Conservation (phyloP, 2,329 filamentous ascomycete genomes). For the Botryosphaeria agaves region DNA sequence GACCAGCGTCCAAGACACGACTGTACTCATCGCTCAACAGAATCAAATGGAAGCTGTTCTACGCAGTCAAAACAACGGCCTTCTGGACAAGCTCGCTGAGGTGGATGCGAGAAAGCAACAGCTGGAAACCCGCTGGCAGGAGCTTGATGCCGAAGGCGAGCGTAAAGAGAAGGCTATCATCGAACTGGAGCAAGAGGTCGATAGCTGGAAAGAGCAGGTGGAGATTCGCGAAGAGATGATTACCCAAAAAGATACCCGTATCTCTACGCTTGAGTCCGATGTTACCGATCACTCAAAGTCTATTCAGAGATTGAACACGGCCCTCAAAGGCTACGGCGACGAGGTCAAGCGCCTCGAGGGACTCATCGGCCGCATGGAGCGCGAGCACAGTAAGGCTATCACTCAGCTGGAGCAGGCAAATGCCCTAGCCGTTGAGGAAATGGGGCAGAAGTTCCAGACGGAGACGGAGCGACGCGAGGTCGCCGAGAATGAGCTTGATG, state of each 20-base stretch:
- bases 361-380: conserved; percentile 21
- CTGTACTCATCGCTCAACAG: conserved; percentile 11
- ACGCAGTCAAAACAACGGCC: conserved; percentile 16
- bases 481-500: conserved; percentile 20
- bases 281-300: conserved; percentile 16
- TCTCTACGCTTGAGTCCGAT: conserved; percentile 9
- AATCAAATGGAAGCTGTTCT: conserved; percentile 20
- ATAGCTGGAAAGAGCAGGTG: conserved; percentile 12
- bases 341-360: conserved; percentile 20
- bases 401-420: conserved; percentile 21
- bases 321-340: conserved; percentile 20
- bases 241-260: conserved; percentile 8
- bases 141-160: conserved; percentile 19
- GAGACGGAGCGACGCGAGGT: conserved; percentile 19
- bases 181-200: conserved; percentile 19
- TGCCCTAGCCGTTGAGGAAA: conserved; percentile 15
- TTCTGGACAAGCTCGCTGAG: conserved; percentile 18
- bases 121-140: conserved; percentile 18
- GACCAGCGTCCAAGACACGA: conserved; percentile 15
- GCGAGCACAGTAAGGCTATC: conserved; percentile 18
- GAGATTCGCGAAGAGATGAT: conserved; percentile 9
- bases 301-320: conserved; percentile 18
- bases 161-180: conserved; percentile 18
- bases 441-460: conserved; percentile 18
- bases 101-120: conserved; percentile 16